phyloP scores from a whole-genome alignment of 495 filamentous ascomycete genomes.

The Xylaria sp. region DNA sequence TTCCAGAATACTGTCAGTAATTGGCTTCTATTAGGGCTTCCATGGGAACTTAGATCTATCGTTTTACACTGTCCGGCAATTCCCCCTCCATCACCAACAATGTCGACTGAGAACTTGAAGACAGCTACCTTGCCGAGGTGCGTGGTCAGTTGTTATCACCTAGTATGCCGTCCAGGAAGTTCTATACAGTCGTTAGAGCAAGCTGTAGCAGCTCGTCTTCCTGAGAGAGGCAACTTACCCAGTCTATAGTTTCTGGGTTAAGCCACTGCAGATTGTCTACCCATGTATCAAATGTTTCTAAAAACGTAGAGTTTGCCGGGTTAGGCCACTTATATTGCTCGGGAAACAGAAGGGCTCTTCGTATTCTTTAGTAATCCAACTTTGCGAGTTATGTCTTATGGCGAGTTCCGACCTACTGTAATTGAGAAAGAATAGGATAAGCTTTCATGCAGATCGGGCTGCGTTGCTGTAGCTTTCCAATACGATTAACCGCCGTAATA shows the following conservation, averaged over 20 bases:
- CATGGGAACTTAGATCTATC: constrained; percentile 1
- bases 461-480: constrained; percentile 11
- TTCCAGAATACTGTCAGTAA: not conserved
- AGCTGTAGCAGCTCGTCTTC: not conserved
- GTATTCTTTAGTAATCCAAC: not conserved
- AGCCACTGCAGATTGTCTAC: constrained; percentile 21
- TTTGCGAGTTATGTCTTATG: not conserved
- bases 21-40: not conserved
- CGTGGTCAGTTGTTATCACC: not conserved
- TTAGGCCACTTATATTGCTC: constrained; percentile 20
- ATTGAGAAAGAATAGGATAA: constrained; percentile 20
- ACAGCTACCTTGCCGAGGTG: not conserved
- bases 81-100: not conserved
- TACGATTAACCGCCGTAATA: not conserved
- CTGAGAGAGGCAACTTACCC: constrained; percentile 8
- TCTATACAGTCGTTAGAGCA: not conserved
- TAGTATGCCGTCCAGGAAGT: constrained; percentile 20
- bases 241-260: constrained; percentile 17
- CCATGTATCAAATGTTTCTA: constrained; percentile 25
- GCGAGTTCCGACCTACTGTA: not conserved
- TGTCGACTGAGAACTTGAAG: not conserved
- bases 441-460: constrained; percentile 23
- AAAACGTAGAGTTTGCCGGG: constrained; percentile 9
- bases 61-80: not conserved
- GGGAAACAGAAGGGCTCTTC: constrained; percentile 6